Conservation (phyloP, 1,284 basidiomycete species). For the Polyporus tsugae region DNA sequence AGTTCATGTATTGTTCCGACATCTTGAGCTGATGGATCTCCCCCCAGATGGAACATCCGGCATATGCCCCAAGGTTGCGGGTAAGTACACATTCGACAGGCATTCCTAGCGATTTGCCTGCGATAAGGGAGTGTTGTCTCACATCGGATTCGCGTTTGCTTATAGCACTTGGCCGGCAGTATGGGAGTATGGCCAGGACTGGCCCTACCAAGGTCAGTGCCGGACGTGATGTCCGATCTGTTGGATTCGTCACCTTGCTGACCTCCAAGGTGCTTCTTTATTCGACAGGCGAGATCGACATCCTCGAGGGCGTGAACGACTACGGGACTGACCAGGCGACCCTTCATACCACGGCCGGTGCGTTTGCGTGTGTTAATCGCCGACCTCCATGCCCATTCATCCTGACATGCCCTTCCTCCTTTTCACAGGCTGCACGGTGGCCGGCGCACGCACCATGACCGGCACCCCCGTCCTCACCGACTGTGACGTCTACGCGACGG, state of each 20-base stretch:
- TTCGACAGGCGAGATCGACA: constrained; percentile 67
- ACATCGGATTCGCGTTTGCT: background rate
- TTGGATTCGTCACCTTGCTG: background rate
- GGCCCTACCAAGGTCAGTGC: constrained; percentile 42
- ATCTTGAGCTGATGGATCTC: background rate
- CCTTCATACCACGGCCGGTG: constrained; percentile 65
- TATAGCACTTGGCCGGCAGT: constrained; percentile 49
- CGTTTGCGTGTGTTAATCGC: constrained; percentile 1
- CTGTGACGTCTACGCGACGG: constrained; percentile 61
- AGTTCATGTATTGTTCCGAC: background rate
- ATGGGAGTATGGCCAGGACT: constrained; percentile 47
- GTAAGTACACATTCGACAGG: constrained; percentile 48
- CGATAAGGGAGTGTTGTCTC: background rate
- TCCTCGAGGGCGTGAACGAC: constrained; percentile 74
- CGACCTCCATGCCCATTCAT: background rate
- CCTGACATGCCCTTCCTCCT: background rate
- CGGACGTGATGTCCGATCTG: background rate
- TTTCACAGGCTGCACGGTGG: background rate
- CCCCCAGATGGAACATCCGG: constrained; percentile 57
- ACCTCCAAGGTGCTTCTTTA: background rate
- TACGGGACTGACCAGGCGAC: constrained; percentile 62
- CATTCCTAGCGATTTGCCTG: background rate
- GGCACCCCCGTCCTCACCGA: constrained; percentile 39
- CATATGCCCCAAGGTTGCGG: constrained; percentile 73
- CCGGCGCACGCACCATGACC: constrained; percentile 29